phyloP scores from a whole-genome alignment of 148 eudicot species.

The Silene uniflora region DNA sequence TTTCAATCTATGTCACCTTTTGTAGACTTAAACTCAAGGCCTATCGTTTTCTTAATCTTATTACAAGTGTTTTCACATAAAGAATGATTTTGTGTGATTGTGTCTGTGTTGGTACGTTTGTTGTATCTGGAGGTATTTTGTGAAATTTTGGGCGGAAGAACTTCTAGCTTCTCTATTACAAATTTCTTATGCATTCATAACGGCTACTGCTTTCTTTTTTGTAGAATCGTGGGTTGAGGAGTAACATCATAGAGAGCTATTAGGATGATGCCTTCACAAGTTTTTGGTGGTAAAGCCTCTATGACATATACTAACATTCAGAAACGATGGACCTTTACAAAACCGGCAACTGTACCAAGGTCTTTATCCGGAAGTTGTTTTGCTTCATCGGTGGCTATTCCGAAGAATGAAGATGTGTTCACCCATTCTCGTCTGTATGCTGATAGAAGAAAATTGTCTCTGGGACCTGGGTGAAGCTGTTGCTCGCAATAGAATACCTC shows the following conservation, averaged over 20 bases:
- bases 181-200: background rate
- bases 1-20: background rate
- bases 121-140: constrained; percentile 1
- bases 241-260: background rate
- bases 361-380: constrained; percentile 15
- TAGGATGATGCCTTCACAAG: constrained; percentile 28
- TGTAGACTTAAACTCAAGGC: background rate
- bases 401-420: constrained; percentile 23
- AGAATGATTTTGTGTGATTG: background rate
- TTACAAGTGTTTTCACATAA: no score
- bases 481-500: constrained; percentile 30
- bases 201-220: background rate
- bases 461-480: constrained; percentile 16
- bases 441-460: constrained; percentile 20
- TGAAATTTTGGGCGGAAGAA: background rate
- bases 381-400: constrained; percentile 13
- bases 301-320: constrained; percentile 23
- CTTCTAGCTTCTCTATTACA: background rate
- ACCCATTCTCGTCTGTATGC: constrained; percentile 27
- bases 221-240: constrained; percentile 16
- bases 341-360: constrained; percentile 12
- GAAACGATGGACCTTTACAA: constrained; percentile 29
- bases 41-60: no score
- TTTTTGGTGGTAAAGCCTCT: constrained; percentile 27
- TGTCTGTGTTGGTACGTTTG: background rate